Percentiles rank a stretch among this genome's conserved stretches.
phyloP scores from a whole-genome alignment of 2,329 filamentous ascomycete genomes.

The Colletotrichum endophyticum region DNA sequence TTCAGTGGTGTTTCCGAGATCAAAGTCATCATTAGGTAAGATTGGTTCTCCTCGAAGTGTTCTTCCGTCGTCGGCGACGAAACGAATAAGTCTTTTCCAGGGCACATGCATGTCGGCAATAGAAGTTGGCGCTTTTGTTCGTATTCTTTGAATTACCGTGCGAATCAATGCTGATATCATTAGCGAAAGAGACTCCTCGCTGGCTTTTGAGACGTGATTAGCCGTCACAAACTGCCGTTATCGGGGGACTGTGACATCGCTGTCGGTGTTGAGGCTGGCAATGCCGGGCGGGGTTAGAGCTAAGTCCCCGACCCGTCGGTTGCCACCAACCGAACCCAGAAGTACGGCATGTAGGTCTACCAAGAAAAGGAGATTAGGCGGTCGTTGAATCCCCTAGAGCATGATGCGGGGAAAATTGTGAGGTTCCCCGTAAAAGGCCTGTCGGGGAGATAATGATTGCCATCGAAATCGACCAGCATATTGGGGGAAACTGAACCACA shows the following conservation, averaged over 20 bases:
- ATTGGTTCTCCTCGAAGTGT: conserved; percentile 58
- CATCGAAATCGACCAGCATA: not conserved
- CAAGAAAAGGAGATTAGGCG: not conserved
- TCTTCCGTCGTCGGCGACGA: conserved; percentile 54
- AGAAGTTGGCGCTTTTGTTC: conserved; percentile 24
- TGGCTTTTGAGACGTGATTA: not conserved
- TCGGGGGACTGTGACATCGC: not conserved
- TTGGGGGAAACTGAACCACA: not conserved
- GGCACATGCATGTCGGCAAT: conserved; percentile 30
- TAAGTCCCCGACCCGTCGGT: not conserved
- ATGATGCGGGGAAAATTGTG: not conserved
- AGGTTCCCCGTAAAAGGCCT: not conserved
- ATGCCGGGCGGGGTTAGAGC: not conserved
- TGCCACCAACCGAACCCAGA: not conserved
- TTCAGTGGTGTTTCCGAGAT: conserved; percentile 52
- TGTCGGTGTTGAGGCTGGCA: not conserved
- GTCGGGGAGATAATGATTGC: not conserved
- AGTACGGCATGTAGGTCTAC: not conserved
- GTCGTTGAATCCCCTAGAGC: not conserved
- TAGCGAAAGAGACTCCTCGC: not conserved
- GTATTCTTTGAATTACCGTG: not conserved
- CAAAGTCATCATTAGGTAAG: conserved; percentile 45
- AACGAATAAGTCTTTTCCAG: conserved; percentile 61
- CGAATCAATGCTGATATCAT: not conserved
- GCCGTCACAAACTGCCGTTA: not conserved